A percentile compares a stretch with the other conserved stretches of the same genome.
phyloP scores from a whole-genome alignment of 2,329 filamentous ascomycete genomes.

The Diplodia sapinea region DNA sequence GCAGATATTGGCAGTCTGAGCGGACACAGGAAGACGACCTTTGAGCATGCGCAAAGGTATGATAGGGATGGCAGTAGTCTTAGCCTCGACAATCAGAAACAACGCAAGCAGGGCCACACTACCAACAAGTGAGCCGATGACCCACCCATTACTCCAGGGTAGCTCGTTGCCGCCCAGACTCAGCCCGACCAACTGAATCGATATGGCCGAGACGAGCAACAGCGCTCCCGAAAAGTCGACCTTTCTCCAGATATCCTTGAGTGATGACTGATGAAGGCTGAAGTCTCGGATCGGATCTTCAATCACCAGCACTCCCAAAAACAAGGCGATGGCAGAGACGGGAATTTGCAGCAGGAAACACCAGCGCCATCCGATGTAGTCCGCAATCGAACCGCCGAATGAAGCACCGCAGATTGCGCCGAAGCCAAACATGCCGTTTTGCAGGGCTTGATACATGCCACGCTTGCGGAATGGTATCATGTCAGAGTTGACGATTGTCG shows the following conservation, averaged over 20 bases:
- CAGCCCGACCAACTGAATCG: conserved; percentile 57
- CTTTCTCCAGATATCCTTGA: conserved; percentile 53
- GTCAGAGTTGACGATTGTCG: conserved; percentile 60
- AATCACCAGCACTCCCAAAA: conserved; percentile 61
- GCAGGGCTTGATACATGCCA: conserved; percentile 66
- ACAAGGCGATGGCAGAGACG: conserved; percentile 61
- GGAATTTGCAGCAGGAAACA: conserved; percentile 68
- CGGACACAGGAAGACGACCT: conserved; percentile 61
- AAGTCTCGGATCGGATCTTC: conserved; percentile 50
- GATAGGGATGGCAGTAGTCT: conserved; percentile 51
- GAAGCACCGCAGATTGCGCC: conserved; percentile 64
- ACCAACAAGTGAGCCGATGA: conserved; percentile 47
- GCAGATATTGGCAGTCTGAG: conserved; percentile 65
- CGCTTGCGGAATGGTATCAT: conserved; percentile 64
- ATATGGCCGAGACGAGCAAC: conserved; percentile 64
- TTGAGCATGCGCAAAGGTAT: conserved; percentile 59
- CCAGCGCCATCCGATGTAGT: conserved; percentile 55
- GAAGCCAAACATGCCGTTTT: conserved; percentile 67
- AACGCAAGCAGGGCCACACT: conserved; percentile 47
- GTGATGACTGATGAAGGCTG: conserved; percentile 39
- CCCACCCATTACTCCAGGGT: conserved; percentile 52
- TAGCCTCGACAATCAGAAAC: conserved; percentile 51
- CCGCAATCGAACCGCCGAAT: conserved; percentile 52
- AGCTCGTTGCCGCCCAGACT: conserved; percentile 55
- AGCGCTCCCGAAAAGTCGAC: conserved; percentile 65